phyloP scores from a whole-genome alignment of 805 yeast genomes.

The Saccharomycopsis capsularis region DNA sequence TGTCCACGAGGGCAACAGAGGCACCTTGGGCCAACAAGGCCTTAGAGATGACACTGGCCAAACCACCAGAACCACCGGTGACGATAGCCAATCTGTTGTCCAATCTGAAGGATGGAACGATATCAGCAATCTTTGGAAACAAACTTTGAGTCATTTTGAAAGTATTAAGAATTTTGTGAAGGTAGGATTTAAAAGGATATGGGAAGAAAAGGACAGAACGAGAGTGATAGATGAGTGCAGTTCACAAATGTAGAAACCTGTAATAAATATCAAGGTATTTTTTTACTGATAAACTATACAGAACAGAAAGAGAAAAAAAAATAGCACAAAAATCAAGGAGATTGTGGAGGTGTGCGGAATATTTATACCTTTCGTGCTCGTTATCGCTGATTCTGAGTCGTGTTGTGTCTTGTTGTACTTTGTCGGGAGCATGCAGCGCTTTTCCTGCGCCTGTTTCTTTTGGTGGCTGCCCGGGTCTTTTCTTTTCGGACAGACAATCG shows the following conservation, averaged over 20 bases:
- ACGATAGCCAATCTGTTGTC: conserved; percentile 58
- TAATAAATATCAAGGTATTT: neutral
- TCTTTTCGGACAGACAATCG: no score
- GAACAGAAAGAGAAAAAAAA: no score
- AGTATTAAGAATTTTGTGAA: neutral
- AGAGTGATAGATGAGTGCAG: neutral
- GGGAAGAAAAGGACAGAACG: neutral
- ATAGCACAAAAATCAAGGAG: neutral
- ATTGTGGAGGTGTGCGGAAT: neutral
- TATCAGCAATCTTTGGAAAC: conserved; percentile 25
- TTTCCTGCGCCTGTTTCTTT: neutral
- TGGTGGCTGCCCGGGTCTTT: no score
- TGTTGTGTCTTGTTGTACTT: neutral
- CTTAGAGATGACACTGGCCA: conserved; percentile 54
- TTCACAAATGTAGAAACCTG: neutral
- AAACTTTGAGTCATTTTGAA: conserved; percentile 15
- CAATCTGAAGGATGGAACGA: conserved; percentile 46
- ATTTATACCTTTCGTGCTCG: neutral
- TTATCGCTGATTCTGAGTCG: neutral
- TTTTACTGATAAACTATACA: neutral
- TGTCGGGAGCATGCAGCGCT: no score
- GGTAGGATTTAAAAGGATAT: neutral
- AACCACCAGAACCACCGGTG: conserved; percentile 67
- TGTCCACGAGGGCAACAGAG: conserved; percentile 52
- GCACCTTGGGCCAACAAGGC: conserved; percentile 50